These are phyloP conservation scores for Exutisphaerella laricina DNA, from an alignment of 2,329 filamentous ascomycete species.

Conservation along the genomic window DNA sequence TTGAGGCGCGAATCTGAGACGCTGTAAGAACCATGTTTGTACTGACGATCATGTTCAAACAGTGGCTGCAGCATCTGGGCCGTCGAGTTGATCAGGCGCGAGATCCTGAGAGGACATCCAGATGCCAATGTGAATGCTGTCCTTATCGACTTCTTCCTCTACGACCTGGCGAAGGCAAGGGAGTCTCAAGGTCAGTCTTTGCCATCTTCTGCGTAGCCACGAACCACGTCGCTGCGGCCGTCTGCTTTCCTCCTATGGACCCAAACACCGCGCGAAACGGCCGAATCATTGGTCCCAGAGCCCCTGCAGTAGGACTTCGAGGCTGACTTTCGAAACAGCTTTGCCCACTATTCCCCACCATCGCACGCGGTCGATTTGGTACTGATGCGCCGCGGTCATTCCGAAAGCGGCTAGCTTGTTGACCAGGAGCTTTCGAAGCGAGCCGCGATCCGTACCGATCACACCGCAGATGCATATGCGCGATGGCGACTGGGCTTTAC, in stretches of 20 bases:
- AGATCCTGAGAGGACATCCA: conserved; percentile 70
- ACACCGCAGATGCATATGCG: conserved; percentile 1
- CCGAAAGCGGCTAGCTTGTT: neutral
- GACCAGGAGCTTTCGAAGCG: conserved; percentile 3
- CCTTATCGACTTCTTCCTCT: conserved; percentile 94
- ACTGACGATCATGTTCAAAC: conserved; percentile 8
- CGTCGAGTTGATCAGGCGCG: conserved; percentile 76
- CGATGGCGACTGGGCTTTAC: neutral
- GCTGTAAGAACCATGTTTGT: conserved; percentile 1
- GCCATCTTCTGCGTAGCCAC: neutral
- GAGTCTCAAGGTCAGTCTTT: conserved; percentile 48
- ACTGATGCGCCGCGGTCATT: conserved; percentile 5
- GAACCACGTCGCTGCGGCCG: neutral
- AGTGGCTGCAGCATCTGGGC: conserved; percentile 90
- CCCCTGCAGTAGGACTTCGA: conserved; percentile 6
- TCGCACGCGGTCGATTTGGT: conserved; percentile 16
- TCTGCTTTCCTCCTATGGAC: conserved; percentile 2
- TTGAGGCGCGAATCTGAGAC: conserved; percentile 2
- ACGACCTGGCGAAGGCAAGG: conserved; percentile 85
- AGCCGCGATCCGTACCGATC: neutral
- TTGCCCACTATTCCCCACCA: conserved; percentile 19
- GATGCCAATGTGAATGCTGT: conserved; percentile 73
- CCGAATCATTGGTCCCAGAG: conserved; percentile 6
- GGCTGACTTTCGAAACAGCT: conserved; percentile 15
- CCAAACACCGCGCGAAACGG: neutral